Percentiles rank a stretch among this genome's conserved stretches.
Evolutionary conservation across 352 stramenopile genomes (phyloP).

Genomic region (Phytophthora sp.): DNA sequence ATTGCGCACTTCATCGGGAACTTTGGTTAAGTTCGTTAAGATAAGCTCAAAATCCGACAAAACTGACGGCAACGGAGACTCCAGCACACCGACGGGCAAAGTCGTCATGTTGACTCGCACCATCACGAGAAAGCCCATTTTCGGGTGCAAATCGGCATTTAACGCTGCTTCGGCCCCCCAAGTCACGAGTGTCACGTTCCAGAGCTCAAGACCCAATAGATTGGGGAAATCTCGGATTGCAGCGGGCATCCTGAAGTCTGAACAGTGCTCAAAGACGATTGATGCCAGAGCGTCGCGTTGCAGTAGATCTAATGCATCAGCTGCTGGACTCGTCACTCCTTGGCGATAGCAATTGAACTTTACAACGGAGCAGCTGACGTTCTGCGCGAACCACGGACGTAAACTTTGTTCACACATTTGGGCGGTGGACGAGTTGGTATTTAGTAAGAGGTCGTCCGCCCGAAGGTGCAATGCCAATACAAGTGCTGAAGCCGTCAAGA

Average conservation of each 20-base stretch:
- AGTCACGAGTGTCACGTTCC: constrained; percentile 49
- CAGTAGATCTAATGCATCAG: constrained; percentile 23
- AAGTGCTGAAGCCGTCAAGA: constrained; percentile 1
- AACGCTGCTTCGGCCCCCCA: constrained; percentile 44
- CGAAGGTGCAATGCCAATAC: constrained; percentile 11
- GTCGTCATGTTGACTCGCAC: constrained; percentile 48
- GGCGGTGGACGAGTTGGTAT: neutral
- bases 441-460: neutral
- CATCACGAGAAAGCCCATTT: constrained; percentile 42
- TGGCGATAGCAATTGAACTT: constrained; percentile 36
- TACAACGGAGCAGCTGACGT: constrained; percentile 43
- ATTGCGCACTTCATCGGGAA: constrained; percentile 33
- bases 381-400: constrained; percentile 39
- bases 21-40: constrained; percentile 34
- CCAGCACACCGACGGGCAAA: constrained; percentile 40
- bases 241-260: constrained; percentile 33
- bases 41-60: constrained; percentile 50
- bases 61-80: constrained; percentile 28
- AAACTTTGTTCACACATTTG: constrained; percentile 30
- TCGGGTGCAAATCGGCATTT: constrained; percentile 29
- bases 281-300: constrained; percentile 18
- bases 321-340: constrained; percentile 1
- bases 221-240: constrained; percentile 42
- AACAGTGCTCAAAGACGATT: constrained; percentile 54
- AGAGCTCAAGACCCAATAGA: constrained; percentile 56